A percentile compares a stretch with the other conserved stretches of the same genome.
Conservation (phyloP, 129 eudicot species). For the Chrysanthemum lavandulifolium region DNA sequence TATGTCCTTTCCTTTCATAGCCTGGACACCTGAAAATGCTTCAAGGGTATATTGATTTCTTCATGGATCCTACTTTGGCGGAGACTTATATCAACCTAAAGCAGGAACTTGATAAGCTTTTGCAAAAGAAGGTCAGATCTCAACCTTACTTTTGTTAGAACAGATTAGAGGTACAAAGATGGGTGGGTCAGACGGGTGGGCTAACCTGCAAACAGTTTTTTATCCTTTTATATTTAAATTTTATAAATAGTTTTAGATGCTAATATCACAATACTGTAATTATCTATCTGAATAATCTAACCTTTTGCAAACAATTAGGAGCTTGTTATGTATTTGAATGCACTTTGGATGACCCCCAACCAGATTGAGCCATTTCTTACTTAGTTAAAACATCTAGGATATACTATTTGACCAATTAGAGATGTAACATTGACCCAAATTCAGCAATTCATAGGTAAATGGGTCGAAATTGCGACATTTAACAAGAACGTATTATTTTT, state of each 20-base stretch:
- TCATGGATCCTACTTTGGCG: constrained; percentile 87
- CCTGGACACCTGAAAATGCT: constrained; percentile 92
- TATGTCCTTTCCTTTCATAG: constrained; percentile 30
- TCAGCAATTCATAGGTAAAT: not conserved
- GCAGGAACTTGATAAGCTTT: constrained; percentile 72
- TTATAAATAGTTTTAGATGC: not conserved
- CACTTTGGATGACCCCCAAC: no score
- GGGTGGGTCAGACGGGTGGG: not conserved
- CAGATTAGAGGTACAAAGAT: not conserved
- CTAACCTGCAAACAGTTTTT: not conserved
- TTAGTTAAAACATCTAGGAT: no score
- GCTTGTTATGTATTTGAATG: no score
- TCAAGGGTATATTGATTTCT: constrained; percentile 85
- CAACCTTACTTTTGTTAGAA: constrained; percentile 14
- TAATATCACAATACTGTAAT: not conserved
- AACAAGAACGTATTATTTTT: not conserved
- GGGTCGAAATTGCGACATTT: not conserved
- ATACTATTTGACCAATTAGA: no score
- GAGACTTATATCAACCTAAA: constrained; percentile 82
- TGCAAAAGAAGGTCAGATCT: constrained; percentile 71
- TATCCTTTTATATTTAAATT: not conserved
- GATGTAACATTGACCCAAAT: not conserved
- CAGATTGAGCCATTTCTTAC: no score
- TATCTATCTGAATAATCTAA: no score
- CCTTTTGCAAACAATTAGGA: no score